Evolutionary conservation across 2,329 filamentous ascomycete species (phyloP), one percentile per base, ranked within the genome.

Genomic region (Talaromyces funiculosus): DNA sequence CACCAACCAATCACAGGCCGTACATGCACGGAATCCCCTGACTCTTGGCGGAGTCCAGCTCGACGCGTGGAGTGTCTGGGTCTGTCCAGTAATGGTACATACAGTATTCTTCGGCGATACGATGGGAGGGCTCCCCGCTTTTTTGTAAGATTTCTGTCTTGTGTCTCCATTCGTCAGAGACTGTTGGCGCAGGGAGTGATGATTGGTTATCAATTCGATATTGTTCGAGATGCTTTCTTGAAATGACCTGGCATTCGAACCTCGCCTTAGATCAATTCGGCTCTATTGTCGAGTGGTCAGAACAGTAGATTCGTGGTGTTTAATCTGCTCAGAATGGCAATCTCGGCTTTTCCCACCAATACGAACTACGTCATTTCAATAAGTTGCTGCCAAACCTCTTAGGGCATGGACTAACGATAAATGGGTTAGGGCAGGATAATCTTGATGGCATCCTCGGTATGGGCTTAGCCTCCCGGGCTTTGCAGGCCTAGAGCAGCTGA

Each of bases 61-160:
- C 55, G 55, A 57, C 55, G 55, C 55, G 42, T 49, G 31, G 42
- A 57, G 55, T 26, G 12, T 35, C 54, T 45, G 18, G 38, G n/a
- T 26, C 26, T 20, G 45, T 29, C 45, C 47, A 51, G 47, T 51
- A 22, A 33, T 9, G 4, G 9, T 22, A 51, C 3, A 33, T 12
- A 12, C 47, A 51, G 47, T n/a, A 31, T 31, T 18, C 24, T 8
- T 26, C 14, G 22, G 22, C 24, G n/a, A 29, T 47, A 26, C 43
- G 49, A 53, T 37, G 45, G n/a, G 49, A 16, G 33, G 40, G 31
- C 6, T 54, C 51, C 35, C 31, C 51, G 47, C 47, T 51, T 16
- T 33, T 14, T 51, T n/a, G 47, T 51, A 33, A 35, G 47, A 22
- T 54, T 54, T 26, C n/a, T 40, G 51, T 35, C 49, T 31, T 35